Evolutionary conservation across 441 rosid species (phyloP).

Genomic region (Arabidopsis lyrata): DNA sequence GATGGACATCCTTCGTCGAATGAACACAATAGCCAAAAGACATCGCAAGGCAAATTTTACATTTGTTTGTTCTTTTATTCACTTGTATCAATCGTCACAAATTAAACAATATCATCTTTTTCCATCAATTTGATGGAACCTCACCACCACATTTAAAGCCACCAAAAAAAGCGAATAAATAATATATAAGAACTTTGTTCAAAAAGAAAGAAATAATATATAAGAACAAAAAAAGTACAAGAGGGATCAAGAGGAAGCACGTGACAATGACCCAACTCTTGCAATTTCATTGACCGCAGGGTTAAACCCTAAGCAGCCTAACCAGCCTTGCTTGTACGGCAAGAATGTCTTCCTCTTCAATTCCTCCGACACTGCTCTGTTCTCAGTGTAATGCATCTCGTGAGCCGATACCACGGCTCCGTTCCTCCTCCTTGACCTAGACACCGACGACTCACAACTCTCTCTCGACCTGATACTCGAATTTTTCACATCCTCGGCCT

Average conservation of each 20-base stretch:
- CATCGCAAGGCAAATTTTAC: conserved; percentile 9
- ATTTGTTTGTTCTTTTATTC: conserved; percentile 22
- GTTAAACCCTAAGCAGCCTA: conserved; percentile 86
- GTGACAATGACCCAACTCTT: conserved; percentile 77
- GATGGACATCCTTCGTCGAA: conserved; percentile 1
- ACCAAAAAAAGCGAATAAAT: conserved; percentile 9
- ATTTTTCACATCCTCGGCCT: conserved; percentile 55
- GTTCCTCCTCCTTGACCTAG: conserved; percentile 53
- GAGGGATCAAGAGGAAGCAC: conserved; percentile 53
- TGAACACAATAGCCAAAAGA: background rate
- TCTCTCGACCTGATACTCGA: conserved; percentile 77
- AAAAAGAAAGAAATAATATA: background rate
- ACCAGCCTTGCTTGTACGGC: conserved; percentile 86
- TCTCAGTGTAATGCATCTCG: conserved; percentile 82
- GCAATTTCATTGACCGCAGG: conserved; percentile 66
- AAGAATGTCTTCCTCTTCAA: conserved; percentile 81
- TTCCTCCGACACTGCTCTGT: conserved; percentile 89
- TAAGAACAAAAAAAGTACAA: conserved; percentile 13
- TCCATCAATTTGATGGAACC: conserved; percentile 33
- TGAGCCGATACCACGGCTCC: conserved; percentile 70
- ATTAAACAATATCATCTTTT: conserved; percentile 30
- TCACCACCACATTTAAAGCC: conserved; percentile 19
- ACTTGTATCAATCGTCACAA: conserved; percentile 17
- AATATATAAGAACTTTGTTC: background rate
- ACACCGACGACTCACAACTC: conserved; percentile 50